Percentiles rank a stretch among this genome's conserved stretches.
These are phyloP conservation scores for Mucor lusitanicus DNA, from an alignment of 371 early-diverging fungal species.

Conservation along the genomic window DNA sequence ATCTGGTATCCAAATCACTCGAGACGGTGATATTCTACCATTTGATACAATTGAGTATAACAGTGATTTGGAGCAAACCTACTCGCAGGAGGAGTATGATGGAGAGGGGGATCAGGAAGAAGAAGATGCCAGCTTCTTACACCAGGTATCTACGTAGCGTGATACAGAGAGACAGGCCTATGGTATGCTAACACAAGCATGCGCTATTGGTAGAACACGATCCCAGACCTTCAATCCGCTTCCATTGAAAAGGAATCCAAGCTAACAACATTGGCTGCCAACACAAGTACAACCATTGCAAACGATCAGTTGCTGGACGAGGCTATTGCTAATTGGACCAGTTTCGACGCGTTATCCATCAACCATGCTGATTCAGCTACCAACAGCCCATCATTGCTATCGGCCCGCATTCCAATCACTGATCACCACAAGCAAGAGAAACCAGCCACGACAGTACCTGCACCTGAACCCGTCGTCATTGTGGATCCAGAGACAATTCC, in stretches of 20 bases:
- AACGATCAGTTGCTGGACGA: conserved; percentile 21
- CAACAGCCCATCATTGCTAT: conserved; percentile 14
- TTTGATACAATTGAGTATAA: conserved; percentile 6
- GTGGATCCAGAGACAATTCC: conserved; percentile 34
- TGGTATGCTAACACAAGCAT: background rate
- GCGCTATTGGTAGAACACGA: background rate
- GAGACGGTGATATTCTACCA: conserved; percentile 21
- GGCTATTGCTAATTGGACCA: conserved; percentile 27
- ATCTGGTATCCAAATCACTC: conserved; percentile 27
- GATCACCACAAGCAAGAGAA: background rate
- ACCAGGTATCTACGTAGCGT: background rate
- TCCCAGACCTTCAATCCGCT: conserved; percentile 6
- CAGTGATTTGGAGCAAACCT: background rate
- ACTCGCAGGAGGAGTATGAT: background rate
- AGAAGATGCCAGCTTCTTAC: background rate
- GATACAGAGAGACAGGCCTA: background rate
- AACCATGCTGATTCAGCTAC: conserved; percentile 2
- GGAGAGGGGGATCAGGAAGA: background rate
- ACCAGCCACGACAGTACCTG: background rate
- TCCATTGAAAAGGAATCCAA: conserved; percentile 5
- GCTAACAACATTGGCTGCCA: background rate
- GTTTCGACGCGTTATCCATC: conserved; percentile 25
- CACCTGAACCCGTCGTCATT: too few species aligned
- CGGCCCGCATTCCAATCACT: conserved; percentile 15
- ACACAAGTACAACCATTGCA: background rate